phyloP scores from a whole-genome alignment of 768 basidiomycete genomes.

The Suillus alpinus region DNA sequence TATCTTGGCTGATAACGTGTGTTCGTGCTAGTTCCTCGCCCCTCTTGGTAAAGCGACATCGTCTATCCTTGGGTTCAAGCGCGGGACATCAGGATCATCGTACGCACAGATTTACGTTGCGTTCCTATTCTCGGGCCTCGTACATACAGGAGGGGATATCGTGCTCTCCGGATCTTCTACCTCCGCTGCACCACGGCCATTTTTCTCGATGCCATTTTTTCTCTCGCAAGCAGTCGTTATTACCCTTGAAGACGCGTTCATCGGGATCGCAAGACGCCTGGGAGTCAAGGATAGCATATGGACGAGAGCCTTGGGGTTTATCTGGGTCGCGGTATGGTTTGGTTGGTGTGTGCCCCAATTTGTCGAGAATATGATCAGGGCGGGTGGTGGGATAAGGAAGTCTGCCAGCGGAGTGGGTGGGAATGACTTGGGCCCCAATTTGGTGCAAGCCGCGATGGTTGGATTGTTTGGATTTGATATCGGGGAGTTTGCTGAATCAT shows the following conservation, averaged over 20 bases:
- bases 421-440: neutral
- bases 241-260: slow-evolving; percentile 30
- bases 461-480: neutral
- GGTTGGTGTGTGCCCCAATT: neutral
- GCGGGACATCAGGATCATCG: slow-evolving; percentile 23
- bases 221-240: slow-evolving; percentile 32
- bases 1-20: neutral
- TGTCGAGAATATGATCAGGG: neutral
- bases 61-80: slow-evolving; percentile 19
- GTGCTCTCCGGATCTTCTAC: slow-evolving; percentile 13
- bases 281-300: slow-evolving; percentile 7
- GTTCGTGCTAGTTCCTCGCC: slow-evolving; percentile 21
- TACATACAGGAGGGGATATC: slow-evolving; percentile 35
- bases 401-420: neutral
- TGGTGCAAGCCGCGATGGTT: neutral
- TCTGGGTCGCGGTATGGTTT: slow-evolving; percentile 33
- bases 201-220: slow-evolving; percentile 24
- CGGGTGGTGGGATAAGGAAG: neutral
- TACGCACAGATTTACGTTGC: slow-evolving; percentile 34
- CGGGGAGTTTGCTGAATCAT: neutral
- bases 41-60: slow-evolving; percentile 27
- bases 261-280: slow-evolving; percentile 13
- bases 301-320: slow-evolving; percentile 18
- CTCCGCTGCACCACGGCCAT: slow-evolving; percentile 5
- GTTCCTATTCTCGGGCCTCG: slow-evolving; percentile 33